Conservation (phyloP, 306 rosid genomes). For the Sindora glabra region DNA sequence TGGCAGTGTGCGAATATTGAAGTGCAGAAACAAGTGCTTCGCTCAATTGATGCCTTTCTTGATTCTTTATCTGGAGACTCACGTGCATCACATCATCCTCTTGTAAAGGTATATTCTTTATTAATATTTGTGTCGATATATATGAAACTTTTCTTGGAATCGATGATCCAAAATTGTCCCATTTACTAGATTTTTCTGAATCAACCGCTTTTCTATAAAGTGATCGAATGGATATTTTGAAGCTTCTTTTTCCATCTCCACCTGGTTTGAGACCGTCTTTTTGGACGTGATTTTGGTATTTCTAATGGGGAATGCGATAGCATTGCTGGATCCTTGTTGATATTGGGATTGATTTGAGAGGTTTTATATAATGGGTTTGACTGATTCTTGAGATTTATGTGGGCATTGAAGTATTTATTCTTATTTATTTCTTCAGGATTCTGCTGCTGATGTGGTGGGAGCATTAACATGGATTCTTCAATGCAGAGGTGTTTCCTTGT, state of each 20-base stretch:
- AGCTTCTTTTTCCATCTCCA: neutral
- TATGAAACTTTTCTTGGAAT: neutral
- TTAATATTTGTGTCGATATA: too few relatives aligned
- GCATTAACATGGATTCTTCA: slow-evolving; percentile 77
- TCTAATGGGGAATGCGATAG: neutral
- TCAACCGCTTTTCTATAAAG: neutral
- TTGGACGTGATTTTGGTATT: neutral
- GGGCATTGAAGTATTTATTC: neutral
- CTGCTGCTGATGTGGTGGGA: slow-evolving; percentile 47
- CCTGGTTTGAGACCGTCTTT: neutral
- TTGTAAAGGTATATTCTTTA: slow-evolving; percentile 42
- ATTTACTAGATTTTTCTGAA: neutral
- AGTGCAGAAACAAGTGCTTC: slow-evolving; percentile 64
- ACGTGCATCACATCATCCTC: slow-evolving; percentile 29
- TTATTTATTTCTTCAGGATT: slow-evolving; percentile 45
- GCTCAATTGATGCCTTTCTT: slow-evolving; percentile 52
- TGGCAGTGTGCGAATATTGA: slow-evolving; percentile 75
- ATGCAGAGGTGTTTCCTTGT: slow-evolving; percentile 32
- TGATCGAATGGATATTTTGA: neutral
- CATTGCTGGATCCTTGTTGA: neutral
- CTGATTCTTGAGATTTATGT: neutral
- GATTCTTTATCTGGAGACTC: slow-evolving; percentile 49
- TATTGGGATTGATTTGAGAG: neutral
- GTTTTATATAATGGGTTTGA: neutral
- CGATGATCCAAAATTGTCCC: neutral